These are phyloP conservation scores for Globisporangium heterothallicum DNA, from an alignment of 352 stramenopile genomes.

Conservation along the genomic window DNA sequence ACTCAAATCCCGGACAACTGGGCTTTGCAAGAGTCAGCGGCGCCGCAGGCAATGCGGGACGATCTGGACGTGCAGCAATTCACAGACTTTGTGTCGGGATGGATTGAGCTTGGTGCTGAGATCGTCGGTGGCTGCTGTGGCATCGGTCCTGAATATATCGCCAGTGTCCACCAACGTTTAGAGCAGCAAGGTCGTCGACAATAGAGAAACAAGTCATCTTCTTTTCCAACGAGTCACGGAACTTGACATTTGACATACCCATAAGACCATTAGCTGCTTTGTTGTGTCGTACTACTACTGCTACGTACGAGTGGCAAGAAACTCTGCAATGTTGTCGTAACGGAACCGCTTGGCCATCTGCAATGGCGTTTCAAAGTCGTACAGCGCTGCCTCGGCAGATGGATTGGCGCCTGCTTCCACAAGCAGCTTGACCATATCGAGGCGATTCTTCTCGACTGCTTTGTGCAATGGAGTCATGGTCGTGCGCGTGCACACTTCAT, in stretches of 20 bases:
- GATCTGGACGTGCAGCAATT: slow-evolving; percentile 78
- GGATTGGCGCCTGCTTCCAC: slow-evolving; percentile 36
- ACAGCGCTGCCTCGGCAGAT: slow-evolving; percentile 33
- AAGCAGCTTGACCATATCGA: slow-evolving; percentile 43
- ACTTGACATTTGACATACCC: not conserved
- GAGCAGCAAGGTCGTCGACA: not conserved
- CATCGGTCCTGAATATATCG: slow-evolving; percentile 85
- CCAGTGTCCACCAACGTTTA: slow-evolving; percentile 28
- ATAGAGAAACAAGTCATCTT: not conserved
- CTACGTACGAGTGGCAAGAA: slow-evolving; percentile 10
- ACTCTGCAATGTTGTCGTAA: slow-evolving; percentile 33
- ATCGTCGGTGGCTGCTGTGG: slow-evolving; percentile 90
- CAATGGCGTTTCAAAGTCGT: slow-evolving; percentile 57
- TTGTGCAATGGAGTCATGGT: slow-evolving; percentile 66
- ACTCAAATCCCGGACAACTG: slow-evolving; percentile 74
- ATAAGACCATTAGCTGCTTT: not conserved
- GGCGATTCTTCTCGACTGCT: slow-evolving; percentile 51
- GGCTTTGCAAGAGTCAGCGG: slow-evolving; percentile 63
- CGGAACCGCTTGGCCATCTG: slow-evolving; percentile 53
- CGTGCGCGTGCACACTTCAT: slow-evolving; percentile 41
- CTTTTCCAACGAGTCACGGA: not conserved
- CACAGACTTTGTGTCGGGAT: slow-evolving; percentile 56
- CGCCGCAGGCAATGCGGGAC: slow-evolving; percentile 74
- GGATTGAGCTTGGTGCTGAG: slow-evolving; percentile 52
- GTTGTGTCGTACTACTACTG: not conserved